Base-by-base conservation (phyloP, 1,284 basidiomycete genomes). In the Quambalaria eucalypti region DNA sequence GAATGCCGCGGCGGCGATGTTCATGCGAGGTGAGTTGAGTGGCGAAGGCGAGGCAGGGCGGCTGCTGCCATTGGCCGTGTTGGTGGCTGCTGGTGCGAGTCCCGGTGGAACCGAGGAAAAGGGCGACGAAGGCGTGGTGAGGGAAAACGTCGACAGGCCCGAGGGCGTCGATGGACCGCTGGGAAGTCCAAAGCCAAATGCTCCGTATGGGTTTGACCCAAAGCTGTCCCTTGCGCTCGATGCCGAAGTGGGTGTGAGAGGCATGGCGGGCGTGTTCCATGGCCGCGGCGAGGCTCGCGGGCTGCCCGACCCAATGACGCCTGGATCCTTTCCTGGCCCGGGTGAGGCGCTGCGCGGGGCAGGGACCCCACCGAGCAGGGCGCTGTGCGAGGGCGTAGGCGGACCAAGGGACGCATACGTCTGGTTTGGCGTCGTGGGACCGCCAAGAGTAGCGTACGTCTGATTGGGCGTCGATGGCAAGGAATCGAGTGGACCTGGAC, bases 1-100 rank as follows among this genome's bases (percentile, higher is more conserved):
- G 60, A 73, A 73, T 52, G 66, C 66, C 21, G 52, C 51, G 5
- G 71, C 71, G 6, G 57, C 62, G 16, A 71, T 59, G 60, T 73
- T 74, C 48, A 74, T 60, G 28, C 67, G 58, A 19, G 70, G 71
- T 9, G 70, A 71, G 33, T 63, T 59, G 30, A 66, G 62, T 6
- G 64, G 66, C 4, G 62, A 65, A 10, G 67, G 67, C 8, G 64
- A 66, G 4, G 63, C 56, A 8, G 67, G 67, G 5, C 66, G 62
- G 31, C 66, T 66, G 42, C 31, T 50, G 12, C 55, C 10, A 33
- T 40, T 59, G 19, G n/a, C 9, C 23, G 42, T 46, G 8, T 28
- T 14, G n/a, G 48, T 28, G 14, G 28, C 25, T 28, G 19, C 48
- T 49, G 26, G 9, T 49, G n/a, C n/a, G n/a, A n/a, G n/a, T n/a